phyloP scores from a whole-genome alignment of 1,139 yeast genomes.

The Suhomyces terraborum region DNA sequence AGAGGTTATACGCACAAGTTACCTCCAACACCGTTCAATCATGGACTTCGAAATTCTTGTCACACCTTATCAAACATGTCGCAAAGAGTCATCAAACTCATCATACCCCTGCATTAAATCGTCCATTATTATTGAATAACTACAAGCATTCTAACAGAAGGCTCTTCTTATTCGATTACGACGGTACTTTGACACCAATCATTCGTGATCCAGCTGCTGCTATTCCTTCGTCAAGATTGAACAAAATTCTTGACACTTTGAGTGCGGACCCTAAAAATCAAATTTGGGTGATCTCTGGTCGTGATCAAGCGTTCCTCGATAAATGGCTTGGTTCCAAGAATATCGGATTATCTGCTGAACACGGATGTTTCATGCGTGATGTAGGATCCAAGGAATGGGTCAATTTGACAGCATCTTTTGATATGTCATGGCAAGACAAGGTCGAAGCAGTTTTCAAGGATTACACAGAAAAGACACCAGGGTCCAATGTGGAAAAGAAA shows the following conservation, averaged over 20 bases:
- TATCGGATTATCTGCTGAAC: constrained; percentile 92
- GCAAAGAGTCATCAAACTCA: constrained; percentile 47
- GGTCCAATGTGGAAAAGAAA: constrained; percentile 82
- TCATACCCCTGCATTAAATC: constrained; percentile 83
- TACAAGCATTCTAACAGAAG: constrained; percentile 67
- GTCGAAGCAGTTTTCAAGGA: constrained; percentile 73
- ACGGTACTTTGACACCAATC: constrained; percentile 95
- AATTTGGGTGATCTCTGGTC: constrained; percentile 94
- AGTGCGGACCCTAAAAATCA: constrained; percentile 78
- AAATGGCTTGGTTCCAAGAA: constrained; percentile 79
- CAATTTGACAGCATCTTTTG: constrained; percentile 77
- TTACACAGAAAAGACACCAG: constrained; percentile 88
- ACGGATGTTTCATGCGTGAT: constrained; percentile 90
- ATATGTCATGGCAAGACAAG: constrained; percentile 91
- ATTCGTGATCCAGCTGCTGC: constrained; percentile 98
- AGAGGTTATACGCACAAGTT: constrained; percentile 62
- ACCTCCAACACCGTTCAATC: constrained; percentile 72
- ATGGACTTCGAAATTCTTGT: constrained; percentile 73
- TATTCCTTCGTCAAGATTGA: constrained; percentile 78
- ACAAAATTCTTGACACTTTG: constrained; percentile 58
- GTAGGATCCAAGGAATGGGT: constrained; percentile 69
- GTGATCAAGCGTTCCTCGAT: constrained; percentile 88
- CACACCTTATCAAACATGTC: constrained; percentile 54
- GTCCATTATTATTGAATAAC: constrained; percentile 62
- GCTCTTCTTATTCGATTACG: constrained; percentile 89